A percentile compares a stretch with the other conserved stretches of the same genome.
These are phyloP conservation scores for Linnemannia zychae DNA, from an alignment of 192 early-diverging fungal species.

Conservation along the genomic window DNA sequence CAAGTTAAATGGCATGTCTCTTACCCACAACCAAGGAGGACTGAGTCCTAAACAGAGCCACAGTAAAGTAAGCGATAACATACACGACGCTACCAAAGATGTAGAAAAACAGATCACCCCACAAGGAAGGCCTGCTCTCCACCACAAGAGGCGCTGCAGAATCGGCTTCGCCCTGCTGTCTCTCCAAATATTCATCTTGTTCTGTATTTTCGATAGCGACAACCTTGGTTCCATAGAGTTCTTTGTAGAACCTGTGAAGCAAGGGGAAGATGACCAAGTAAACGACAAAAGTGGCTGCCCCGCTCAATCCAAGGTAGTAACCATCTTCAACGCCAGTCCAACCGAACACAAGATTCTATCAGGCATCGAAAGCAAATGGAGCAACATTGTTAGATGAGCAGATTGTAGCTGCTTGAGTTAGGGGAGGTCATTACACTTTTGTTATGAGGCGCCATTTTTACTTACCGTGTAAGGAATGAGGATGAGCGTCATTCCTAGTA, in stretches of 20 bases:
- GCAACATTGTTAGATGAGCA: neutral
- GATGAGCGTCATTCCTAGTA: conserved; percentile 3
- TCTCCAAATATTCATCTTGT: neutral
- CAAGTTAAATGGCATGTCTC: neutral
- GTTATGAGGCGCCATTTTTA: neutral
- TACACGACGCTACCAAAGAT: conserved; percentile 37
- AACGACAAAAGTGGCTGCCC: conserved; percentile 24
- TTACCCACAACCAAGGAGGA: conserved; percentile 18
- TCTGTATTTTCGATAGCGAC: neutral
- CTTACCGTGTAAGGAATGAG: conserved; percentile 49
- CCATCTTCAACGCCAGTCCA: conserved; percentile 16
- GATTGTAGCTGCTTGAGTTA: neutral
- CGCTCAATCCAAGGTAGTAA: conserved; percentile 9
- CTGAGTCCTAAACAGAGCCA: conserved; percentile 13
- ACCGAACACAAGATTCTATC: conserved; percentile 40
- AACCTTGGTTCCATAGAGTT: neutral
- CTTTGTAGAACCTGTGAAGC: conserved; percentile 29
- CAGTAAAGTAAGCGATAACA: conserved; percentile 7
- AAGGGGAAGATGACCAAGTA: conserved; percentile 35
- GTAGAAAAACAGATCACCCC: conserved; percentile 33
- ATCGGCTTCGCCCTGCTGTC: neutral
- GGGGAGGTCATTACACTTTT: neutral
- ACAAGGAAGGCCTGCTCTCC: neutral
- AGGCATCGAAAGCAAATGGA: neutral
- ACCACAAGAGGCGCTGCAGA: neutral